Percentiles rank a stretch among this genome's conserved stretches.
Conservation (phyloP, 148 eudicot genomes). For the Rhododendron vialii region DNA sequence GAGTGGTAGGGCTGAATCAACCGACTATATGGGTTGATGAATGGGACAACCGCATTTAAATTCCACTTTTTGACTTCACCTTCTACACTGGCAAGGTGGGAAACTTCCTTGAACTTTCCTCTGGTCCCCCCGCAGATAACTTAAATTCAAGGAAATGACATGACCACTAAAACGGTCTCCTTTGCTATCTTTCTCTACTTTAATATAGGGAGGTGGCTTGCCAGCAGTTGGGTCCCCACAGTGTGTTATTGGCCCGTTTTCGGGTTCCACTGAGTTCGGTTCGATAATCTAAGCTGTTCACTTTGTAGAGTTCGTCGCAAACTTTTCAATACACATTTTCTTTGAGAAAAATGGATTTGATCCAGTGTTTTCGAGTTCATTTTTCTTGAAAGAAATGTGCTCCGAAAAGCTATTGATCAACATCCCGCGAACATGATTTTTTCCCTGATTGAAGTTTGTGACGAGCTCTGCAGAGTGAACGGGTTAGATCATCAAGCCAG, state of each 20-base stretch:
- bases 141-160: background rate
- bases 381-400: too few species aligned
- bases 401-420: background rate
- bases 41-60: background rate
- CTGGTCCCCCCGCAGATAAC: background rate
- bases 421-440: background rate
- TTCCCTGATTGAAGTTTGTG: background rate
- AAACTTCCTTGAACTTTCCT: slow-evolving; percentile 2
- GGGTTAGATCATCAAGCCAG: background rate
- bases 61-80: background rate
- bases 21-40: background rate
- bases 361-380: too few species aligned
- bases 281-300: background rate
- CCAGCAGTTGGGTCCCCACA: background rate
- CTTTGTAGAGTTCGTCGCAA: background rate
- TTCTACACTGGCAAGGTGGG: background rate
- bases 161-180: background rate
- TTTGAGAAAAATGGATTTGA: background rate
- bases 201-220: background rate
- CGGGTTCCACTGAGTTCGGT: too few species aligned
- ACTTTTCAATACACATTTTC: too few species aligned
- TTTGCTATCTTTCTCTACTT: background rate
- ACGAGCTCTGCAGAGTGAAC: background rate
- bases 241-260: background rate
- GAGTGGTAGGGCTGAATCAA: background rate